Base-by-base conservation (phyloP, 768 basidiomycete species). In the Pluteus cervinus region DNA sequence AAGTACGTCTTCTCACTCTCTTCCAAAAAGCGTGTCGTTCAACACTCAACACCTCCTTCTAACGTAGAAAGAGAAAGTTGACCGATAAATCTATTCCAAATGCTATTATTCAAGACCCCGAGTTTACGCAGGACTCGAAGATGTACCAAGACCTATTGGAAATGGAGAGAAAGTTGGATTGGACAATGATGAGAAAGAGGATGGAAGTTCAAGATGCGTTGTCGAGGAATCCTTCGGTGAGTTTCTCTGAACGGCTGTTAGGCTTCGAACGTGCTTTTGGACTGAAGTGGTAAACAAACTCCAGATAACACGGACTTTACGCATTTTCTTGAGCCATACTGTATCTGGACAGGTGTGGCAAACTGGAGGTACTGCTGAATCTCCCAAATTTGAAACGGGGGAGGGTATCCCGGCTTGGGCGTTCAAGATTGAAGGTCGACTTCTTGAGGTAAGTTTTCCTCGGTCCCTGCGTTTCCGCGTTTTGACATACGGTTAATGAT, bases 121-220 rank as follows among this genome's bases (percentile, higher is more conserved):
- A 81, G 33, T 87, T 88, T 52, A 75, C 82, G 2, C 72, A 76
- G 49, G 90, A 94, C 55, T 88, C 88, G 16, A 68, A 66, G 41
- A 87, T 93, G 75, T 96, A 94, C 59, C 77, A 81, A 42, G 81
- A 87, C 49, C 65, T 96, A 26, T 58, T 92, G 18, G 82, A 86
- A 46, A 88, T 88, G 79, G 92, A 96, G 56, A 75, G 86, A 41
- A 87, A 84, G 55, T 65, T 97, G 11, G 92, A 97, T 58, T 96
- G 93, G 93, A 93, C 90, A 3, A 84, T 93, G 70, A 80, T 79
- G 54, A 71, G 93, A 55, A 94, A 94, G 61, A 79, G 74, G 48
- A 83, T 83, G 7, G 92, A 97, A 55, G 80, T 97, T 22, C 86
- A 91, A 53, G 92, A 97, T 53, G 79, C 89, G n/a, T 54, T 93